Evolutionary conservation across 2,329 filamentous ascomycete genomes (phyloP), one percentile per base, ranked within the genome.

Genomic region (Orbilia ellipsospora): DNA sequence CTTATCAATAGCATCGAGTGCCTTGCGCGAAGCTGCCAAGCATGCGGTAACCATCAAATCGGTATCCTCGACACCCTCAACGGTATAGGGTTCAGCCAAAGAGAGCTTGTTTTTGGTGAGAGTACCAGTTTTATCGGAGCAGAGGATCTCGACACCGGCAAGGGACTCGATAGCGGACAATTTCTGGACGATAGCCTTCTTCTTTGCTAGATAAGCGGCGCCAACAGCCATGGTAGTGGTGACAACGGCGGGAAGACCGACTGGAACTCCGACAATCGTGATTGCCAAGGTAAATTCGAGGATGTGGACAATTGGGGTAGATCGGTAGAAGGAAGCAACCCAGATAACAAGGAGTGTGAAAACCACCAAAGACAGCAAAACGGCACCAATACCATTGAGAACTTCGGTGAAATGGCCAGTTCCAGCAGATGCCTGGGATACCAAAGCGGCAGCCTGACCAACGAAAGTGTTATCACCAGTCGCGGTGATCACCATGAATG

Each of bases 221-320:
- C 93, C 93, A 82, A 96, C 93, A 82, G 93, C 93, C 92, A 96
- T 95, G 82, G 93, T 96, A 80, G 93, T 96, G 80, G 93, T 96
- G 76, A 96, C 92, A 84, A 96, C 93, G 79, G 92, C 93, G 74
- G 93, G 93, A 78, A 96, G 92, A 89, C 93, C 93, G 83, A 96
- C 93, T 65, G 93, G 93, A 26, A 96, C 93, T 87, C 93, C 93
- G 77, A 96, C 92, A 78, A 96, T 94, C 80, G 92, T 95, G 80
- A 96, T 94, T 78, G 91, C 92, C 52, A 96, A 87, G 66, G 93
- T 95, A 85, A 93, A 95, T 78, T 91, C 87, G 55, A 96, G 88
- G 74, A 96, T 96, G 4, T 84, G 83, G 77, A 94, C 89, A 77
- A 95, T 96, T 72, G 82, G 83, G 83, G 94, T 94, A 81, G 91